Evolutionary conservation across 176 grass and related monocot genomes (phyloP).

Genomic region (Aegilops bicornis): DNA sequence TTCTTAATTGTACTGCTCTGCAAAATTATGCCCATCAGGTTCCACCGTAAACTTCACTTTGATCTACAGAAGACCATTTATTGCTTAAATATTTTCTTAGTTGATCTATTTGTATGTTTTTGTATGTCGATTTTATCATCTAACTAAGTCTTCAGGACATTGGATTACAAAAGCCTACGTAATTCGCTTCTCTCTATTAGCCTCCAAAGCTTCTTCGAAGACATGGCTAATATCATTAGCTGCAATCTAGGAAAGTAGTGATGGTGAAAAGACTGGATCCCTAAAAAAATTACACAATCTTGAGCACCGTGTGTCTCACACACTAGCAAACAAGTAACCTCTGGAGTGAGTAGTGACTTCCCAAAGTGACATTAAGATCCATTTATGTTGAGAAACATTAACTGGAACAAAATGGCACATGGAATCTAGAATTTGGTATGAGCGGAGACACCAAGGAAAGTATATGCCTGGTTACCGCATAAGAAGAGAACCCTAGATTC

Average conservation of each 20-base stretch:
- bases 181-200: neutral
- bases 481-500: neutral
- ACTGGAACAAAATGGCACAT: neutral
- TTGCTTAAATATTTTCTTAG: neutral
- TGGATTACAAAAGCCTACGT: neutral
- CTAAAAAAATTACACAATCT: neutral
- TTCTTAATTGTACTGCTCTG: neutral
- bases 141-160: neutral
- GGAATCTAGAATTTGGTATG: neutral
- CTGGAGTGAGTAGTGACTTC: neutral
- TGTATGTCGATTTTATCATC: neutral
- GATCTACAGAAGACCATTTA: neutral
- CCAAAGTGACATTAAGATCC: neutral
- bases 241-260: neutral
- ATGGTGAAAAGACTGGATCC: neutral
- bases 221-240: neutral
- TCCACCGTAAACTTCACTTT: neutral
- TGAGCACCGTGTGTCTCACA: neutral
- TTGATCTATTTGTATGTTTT: neutral
- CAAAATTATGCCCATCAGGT: neutral
- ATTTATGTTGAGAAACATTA: neutral
- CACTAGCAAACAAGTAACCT: neutral
- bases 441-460: neutral
- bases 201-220: neutral
- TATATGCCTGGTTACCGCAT: neutral